Base-by-base conservation (phyloP, 306 rosid species). In the Betula pendula region DNA sequence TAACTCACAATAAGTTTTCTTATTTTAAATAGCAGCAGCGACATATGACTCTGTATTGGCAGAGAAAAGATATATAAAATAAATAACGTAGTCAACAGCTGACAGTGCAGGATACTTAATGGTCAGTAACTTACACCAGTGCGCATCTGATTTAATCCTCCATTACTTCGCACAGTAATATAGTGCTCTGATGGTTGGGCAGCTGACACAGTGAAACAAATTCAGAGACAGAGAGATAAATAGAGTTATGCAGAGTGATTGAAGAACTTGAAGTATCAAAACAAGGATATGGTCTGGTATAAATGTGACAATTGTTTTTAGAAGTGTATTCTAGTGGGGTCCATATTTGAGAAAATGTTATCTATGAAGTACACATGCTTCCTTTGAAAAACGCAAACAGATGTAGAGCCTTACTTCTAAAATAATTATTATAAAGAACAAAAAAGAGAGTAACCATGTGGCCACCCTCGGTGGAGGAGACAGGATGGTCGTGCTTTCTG, bases 131-230 rank as follows among this genome's bases (percentile, higher is more conserved):
- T 84, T 89, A 93, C 98, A 75, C 98, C 97, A 71, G 98, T 92
- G 68, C 98, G 97, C 98, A 93, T 91, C 82, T 93, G 98, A 83
- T 93, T 93, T 38, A 93, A 80, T 83, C 98, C 98, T 35, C 98
- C 98, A 63, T 93, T 91, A 85, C 96, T 87, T 84, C 81, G 90
- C 78, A 93, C 98, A 38, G 97, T 84, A 55, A 93, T 75, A 85
- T 91, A 93, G 79, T 56, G 96, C 22, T 87, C 90, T 73, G 82
- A 86, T 58, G 43, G 84, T 74, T 67, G 87, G 74, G 88, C 80
- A 87, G 92, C 98, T 93, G 87, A 75, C 42, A 78, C 12, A 63
- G 63, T 65, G 80, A 79, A 60, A 75, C 16, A 69, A 44, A 75
- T 56, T 70, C 49, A 79, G 75, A 67, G 45, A 20, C 27, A 71